Evolutionary conservation across 306 rosid species (phyloP).

Genomic region (Cucurbita pepo): DNA sequence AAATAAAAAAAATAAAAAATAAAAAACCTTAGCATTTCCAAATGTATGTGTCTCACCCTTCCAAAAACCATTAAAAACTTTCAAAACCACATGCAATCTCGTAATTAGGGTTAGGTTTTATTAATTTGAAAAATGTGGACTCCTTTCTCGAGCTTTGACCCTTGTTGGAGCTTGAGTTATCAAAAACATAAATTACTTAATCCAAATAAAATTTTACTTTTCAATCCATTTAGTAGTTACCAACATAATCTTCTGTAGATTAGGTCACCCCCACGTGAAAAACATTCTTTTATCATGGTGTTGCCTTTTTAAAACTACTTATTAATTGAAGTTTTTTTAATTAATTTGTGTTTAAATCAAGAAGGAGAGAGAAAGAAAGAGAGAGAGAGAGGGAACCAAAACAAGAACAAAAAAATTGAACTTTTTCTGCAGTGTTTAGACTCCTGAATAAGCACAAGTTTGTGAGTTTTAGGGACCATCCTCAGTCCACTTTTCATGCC

Average conservation of each 20-base stretch:
- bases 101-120: background rate
- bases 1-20: background rate
- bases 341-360: background rate
- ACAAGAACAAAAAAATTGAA: no score
- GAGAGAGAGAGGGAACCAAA: no score
- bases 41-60: no score
- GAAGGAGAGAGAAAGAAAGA: no score
- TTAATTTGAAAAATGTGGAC: background rate
- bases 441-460: no score
- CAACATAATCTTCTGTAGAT: background rate
- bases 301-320: background rate
- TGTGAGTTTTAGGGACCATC: no score
- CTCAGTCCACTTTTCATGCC: no score
- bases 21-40: background rate
- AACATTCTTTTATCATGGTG: constrained; percentile 1
- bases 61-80: no score
- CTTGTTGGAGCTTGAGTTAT: background rate
- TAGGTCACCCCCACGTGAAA: constrained; percentile 1
- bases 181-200: background rate
- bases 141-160: constrained; percentile 1
- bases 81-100: background rate
- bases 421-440: no score
- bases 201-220: background rate
- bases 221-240: background rate
- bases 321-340: background rate